These are phyloP conservation scores for Lachancea kluyveri DNA, from an alignment of 805 yeast species.

Conservation along the genomic window DNA sequence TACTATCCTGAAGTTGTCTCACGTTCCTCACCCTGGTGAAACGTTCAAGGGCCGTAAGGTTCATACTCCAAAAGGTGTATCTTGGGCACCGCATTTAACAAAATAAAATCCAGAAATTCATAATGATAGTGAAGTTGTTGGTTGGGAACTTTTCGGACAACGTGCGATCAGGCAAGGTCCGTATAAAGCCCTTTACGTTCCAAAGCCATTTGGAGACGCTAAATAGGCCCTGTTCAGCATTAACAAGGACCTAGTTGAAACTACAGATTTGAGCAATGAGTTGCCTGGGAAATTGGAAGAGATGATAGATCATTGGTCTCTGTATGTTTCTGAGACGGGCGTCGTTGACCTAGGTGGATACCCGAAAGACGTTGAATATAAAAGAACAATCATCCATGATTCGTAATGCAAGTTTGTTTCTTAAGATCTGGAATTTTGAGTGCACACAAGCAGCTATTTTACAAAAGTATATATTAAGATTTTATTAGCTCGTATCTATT, in stretches of 20 bases:
- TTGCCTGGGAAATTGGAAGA: conserved; percentile 35
- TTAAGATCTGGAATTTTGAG: background rate
- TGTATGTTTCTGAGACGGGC: conserved; percentile 48
- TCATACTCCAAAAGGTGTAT: conserved; percentile 39
- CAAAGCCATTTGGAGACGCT: conserved; percentile 42
- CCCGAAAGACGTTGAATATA: conserved; percentile 4
- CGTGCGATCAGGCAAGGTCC: conserved; percentile 47
- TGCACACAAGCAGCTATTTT: background rate
- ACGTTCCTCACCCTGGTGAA: conserved; percentile 38
- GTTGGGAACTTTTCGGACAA: conserved; percentile 56
- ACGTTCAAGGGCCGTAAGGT: conserved; percentile 39
- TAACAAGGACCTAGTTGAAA: conserved; percentile 45
- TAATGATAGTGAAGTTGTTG: conserved; percentile 39
- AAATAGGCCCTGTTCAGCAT: conserved; percentile 45
- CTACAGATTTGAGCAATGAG: conserved; percentile 35
- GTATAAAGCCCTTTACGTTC: conserved; percentile 44
- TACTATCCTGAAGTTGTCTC: conserved; percentile 46
- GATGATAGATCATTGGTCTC: conserved; percentile 43
- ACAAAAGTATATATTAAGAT: background rate
- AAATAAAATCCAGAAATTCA: conserved; percentile 31
- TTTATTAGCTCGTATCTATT: background rate
- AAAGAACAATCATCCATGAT: conserved; percentile 4
- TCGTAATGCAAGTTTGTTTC: background rate
- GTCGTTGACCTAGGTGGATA: conserved; percentile 29
- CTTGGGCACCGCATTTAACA: conserved; percentile 37